Conservation (phyloP, 768 basidiomycete genomes). For the Stropharia rugosoannulata region DNA sequence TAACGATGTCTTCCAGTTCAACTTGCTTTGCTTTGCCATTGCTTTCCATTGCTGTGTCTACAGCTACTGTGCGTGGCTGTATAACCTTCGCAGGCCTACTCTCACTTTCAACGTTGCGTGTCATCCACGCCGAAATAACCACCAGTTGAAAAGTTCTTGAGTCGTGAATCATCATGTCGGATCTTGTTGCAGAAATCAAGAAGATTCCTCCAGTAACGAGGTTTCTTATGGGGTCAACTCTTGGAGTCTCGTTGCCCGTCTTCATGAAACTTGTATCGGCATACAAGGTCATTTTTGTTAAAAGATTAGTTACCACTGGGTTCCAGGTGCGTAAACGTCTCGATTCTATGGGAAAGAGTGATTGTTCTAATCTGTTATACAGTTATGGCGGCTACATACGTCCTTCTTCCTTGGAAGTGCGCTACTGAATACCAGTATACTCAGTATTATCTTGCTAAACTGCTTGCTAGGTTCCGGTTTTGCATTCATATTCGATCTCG, state of each 20-base stretch:
- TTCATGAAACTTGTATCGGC: slow-evolving; percentile 51
- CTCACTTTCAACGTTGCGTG: too few species aligned
- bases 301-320: slow-evolving; percentile 37
- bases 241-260: slow-evolving; percentile 58
- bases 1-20: too few species aligned
- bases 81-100: too few species aligned
- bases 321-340: slow-evolving; percentile 47
- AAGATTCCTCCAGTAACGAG: slow-evolving; percentile 88
- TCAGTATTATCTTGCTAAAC: not conserved
- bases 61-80: too few species aligned
- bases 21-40: too few species aligned
- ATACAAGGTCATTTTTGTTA: slow-evolving; percentile 57
- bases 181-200: slow-evolving; percentile 55
- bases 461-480: slow-evolving; percentile 42
- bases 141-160: too few species aligned
- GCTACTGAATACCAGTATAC: not conserved
- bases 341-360: not conserved
- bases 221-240: slow-evolving; percentile 57
- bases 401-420: slow-evolving; percentile 66
- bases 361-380: not conserved
- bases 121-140: too few species aligned
- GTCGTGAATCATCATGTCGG: too few species aligned
- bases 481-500: slow-evolving; percentile 51
- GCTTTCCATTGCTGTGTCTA: too few species aligned
- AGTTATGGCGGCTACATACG: slow-evolving; percentile 76